Conservation (phyloP, 495 filamentous ascomycete genomes). For the Darksidea phi region DNA sequence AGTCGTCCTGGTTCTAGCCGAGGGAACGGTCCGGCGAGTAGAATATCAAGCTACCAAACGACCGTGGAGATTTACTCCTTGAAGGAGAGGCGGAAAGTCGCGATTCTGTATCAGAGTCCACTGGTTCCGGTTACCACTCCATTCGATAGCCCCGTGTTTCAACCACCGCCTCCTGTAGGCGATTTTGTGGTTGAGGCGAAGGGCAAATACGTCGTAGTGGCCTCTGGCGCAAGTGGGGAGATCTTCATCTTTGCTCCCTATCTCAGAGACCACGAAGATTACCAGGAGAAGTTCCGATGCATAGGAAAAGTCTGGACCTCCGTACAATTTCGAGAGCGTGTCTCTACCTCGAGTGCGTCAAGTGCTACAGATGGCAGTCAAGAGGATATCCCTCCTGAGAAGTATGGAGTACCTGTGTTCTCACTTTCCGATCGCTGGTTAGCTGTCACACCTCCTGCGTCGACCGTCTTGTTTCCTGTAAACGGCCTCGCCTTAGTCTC, state of each 20-base stretch:
- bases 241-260: conserved; percentile 66
- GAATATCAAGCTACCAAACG: conserved; percentile 67
- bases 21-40: conserved; percentile 41
- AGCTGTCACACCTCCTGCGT: conserved; percentile 73
- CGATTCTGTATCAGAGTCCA: conserved; percentile 64
- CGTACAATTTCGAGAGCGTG: conserved; percentile 59
- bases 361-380: conserved; percentile 54
- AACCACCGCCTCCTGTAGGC: conserved; percentile 63
- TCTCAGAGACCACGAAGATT: conserved; percentile 25
- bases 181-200: conserved; percentile 68
- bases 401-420: conserved; percentile 61
- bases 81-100: conserved; percentile 62
- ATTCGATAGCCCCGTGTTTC: conserved; percentile 54
- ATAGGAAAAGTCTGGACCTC: conserved; percentile 86
- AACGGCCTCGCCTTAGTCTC: conserved; percentile 52
- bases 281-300: conserved; percentile 53
- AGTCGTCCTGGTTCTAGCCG: conserved; percentile 31
- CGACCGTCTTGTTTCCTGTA: conserved; percentile 67
- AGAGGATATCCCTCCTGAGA: conserved; percentile 47
- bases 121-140: conserved; percentile 49
- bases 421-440: conserved; percentile 79
- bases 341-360: conserved; percentile 53
- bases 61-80: conserved; percentile 83
- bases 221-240: conserved; percentile 80
- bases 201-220: conserved; percentile 64